phyloP scores from a whole-genome alignment of 129 eudicot genomes.

The Chrysanthemum seticuspe region DNA sequence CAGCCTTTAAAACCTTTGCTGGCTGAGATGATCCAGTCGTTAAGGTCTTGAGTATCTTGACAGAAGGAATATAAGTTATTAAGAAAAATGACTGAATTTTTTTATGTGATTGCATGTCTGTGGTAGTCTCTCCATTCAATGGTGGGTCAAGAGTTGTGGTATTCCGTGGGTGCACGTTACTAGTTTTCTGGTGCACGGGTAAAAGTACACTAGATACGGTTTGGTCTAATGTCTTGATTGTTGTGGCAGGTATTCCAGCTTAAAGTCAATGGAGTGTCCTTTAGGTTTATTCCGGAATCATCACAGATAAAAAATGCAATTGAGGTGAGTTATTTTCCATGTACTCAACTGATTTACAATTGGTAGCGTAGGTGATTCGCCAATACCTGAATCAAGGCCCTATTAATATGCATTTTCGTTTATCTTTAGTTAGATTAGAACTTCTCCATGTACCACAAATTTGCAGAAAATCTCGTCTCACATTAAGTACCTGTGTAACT shows the following conservation, averaged over 20 bases:
- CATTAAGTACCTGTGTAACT: constrained; percentile 4
- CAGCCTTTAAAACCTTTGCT: too few species aligned
- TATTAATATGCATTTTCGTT: background rate
- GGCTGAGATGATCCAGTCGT: too few species aligned
- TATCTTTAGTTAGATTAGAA: background rate
- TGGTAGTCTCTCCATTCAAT: too few species aligned
- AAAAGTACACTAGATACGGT: background rate
- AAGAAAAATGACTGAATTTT: background rate
- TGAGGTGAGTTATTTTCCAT: constrained; percentile 42
- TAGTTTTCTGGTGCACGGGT: constrained; percentile 9
- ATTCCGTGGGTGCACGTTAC: constrained; percentile 1
- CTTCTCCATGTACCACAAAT: background rate
- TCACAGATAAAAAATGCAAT: constrained; percentile 77
- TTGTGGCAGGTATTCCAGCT: constrained; percentile 73
- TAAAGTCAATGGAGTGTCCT: constrained; percentile 78
- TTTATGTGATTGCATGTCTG: constrained; percentile 10
- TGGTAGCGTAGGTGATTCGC: background rate
- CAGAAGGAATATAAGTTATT: background rate
- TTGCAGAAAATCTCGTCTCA: background rate
- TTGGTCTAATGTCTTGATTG: constrained; percentile 22
- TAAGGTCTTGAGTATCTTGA: background rate
- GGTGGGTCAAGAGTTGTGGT: background rate
- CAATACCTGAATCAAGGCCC: constrained; percentile 2
- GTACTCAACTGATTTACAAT: background rate
- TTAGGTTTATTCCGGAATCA: constrained; percentile 80